These are phyloP conservation scores for Neurospora sp. DNA, from an alignment of 2,329 filamentous ascomycete species.

Conservation along the genomic window DNA sequence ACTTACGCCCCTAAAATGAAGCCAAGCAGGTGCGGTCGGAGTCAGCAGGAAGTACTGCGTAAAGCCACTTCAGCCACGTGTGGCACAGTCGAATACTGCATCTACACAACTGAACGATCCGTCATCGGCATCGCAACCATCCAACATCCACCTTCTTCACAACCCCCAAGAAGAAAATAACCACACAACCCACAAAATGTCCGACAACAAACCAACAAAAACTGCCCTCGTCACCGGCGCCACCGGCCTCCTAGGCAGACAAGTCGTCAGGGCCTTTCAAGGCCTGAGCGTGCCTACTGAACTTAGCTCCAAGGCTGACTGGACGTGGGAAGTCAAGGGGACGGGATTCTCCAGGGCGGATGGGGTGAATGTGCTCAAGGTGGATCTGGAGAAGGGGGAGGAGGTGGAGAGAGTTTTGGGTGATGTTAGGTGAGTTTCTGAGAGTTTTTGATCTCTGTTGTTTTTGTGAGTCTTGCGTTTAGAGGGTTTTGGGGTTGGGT, in stretches of 20 bases:
- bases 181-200: conserved; percentile 19
- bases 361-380: conserved; percentile 55
- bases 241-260: conserved; percentile 71
- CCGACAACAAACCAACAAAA: conserved; percentile 19
- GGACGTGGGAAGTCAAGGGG: conserved; percentile 60
- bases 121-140: not conserved
- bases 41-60: not conserved
- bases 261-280: conserved; percentile 50
- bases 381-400: conserved; percentile 37
- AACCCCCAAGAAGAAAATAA: conserved; percentile 1
- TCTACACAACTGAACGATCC: not conserved
- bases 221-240: conserved; percentile 73
- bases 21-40: not conserved
- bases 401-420: conserved; percentile 43
- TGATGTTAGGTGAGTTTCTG: conserved; percentile 44
- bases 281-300: not conserved
- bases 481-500: not conserved
- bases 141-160: not conserved
- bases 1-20: not conserved
- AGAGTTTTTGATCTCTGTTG: not conserved
- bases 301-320: conserved; percentile 19
- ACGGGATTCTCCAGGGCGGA: conserved; percentile 66
- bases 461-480: not conserved
- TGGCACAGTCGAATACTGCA: not conserved
- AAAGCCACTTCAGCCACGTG: not conserved